Percentiles rank a stretch among this genome's conserved stretches.
Evolutionary conservation across 164 flowering plant species (phyloP).

Genomic region (Dillenia turbinata): DNA sequence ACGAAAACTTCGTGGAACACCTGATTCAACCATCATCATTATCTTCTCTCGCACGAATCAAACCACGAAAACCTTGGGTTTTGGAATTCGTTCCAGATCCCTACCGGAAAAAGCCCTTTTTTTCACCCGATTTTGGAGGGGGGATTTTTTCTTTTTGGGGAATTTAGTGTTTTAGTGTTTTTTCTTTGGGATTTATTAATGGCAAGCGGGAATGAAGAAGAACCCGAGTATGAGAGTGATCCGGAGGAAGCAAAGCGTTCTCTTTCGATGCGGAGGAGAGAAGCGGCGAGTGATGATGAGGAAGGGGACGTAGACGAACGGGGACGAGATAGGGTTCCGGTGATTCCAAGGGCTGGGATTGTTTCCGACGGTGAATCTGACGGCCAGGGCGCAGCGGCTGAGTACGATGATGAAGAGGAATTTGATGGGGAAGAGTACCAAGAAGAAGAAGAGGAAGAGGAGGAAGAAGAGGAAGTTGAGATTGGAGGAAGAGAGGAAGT

Average conservation of each 20-base stretch:
- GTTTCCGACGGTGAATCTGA: constrained; percentile 76
- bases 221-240: constrained; percentile 89
- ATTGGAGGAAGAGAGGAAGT: constrained; percentile 18
- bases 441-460: constrained; percentile 19
- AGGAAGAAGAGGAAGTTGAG: constrained; percentile 11
- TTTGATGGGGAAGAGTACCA: constrained; percentile 29
- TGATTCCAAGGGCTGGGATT: constrained; percentile 30
- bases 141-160: too few species aligned
- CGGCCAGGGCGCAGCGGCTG: constrained; percentile 74
- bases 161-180: too few species aligned
- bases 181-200: constrained; percentile 1
- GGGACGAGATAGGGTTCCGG: constrained; percentile 9
- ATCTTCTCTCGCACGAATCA: too few species aligned
- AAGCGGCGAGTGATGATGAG: constrained; percentile 96
- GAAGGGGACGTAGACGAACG: constrained; percentile 41
- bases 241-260: constrained; percentile 76
- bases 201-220: constrained; percentile 34
- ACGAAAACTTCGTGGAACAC: too few species aligned
- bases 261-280: constrained; percentile 74
- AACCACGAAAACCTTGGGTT: too few species aligned
- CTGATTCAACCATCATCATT: too few species aligned
- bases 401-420: constrained; percentile 57
- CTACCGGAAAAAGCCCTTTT: too few species aligned
- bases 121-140: too few species aligned
- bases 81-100: too few species aligned